Evolutionary conservation across 2,329 filamentous ascomycete species (phyloP), one percentile per base, ranked within the genome.

Genomic region (Zasmidium angulare): DNA sequence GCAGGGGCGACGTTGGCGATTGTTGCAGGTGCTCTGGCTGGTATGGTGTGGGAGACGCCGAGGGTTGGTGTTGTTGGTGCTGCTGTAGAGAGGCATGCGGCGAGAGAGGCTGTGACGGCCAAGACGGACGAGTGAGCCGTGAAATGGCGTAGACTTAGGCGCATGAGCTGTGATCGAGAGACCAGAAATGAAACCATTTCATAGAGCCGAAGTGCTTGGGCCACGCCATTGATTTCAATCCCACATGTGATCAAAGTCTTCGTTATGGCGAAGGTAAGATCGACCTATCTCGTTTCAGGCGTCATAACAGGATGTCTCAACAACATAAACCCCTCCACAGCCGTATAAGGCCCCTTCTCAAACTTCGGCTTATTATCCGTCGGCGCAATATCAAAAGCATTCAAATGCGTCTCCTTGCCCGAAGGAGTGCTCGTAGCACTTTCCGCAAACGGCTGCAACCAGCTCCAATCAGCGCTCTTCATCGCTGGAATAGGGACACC

Each of bases 251-350:
- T 7, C 29, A 36, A 7, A 7, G 29, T 7, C 7, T 7, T 36
- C 14, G 7, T 7, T 36, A 36, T 36, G 29, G 14, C n/a, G 29
- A 36, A 14, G 29, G 7, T 36, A 36, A 14, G 7, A 7, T 14
- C 14, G 2, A 36, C 24, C 26, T 40, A 53, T n/a, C 3, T 23
- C 26, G 36, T 46, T 24, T 57, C 47, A n/a, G 20, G 29, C 14
- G 24, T 29, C 21, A 50, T 23, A 23, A 58, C 53, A 7, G 55
- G 47, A 6, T 48, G n/a, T 24, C 36, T 58, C 21, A 58, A n/a
- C 17, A 46, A 43, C 49, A 58, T 19, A 31, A 53, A 58, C 17
- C 55, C 55, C 24, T 58, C 55, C 14, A 58, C 40, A 26, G 55
- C 55, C 22, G 50, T 53, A n/a, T 58, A 58, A 20, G 55, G 55